A percentile compares a stretch with the other conserved stretches of the same genome.
Conservation (phyloP, 2,329 filamentous ascomycete species). For the Talaromyces islandicus region DNA sequence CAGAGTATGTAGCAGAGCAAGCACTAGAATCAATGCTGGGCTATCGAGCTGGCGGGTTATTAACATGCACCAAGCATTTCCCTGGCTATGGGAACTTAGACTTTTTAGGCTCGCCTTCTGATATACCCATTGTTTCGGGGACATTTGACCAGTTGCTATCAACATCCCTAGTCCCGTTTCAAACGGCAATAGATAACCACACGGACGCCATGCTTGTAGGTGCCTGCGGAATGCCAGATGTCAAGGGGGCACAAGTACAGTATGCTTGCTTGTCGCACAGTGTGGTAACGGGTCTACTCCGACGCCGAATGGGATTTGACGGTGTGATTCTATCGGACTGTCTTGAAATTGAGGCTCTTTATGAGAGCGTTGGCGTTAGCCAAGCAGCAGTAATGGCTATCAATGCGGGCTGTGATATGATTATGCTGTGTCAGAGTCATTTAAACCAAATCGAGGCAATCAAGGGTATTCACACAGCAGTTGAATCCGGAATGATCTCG, state of each 20-base stretch:
- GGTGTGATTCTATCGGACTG: constrained; percentile 10
- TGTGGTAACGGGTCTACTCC: constrained; percentile 7
- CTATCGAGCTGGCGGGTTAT: constrained; percentile 5
- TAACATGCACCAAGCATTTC: constrained; percentile 9
- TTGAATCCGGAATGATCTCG: constrained; percentile 7
- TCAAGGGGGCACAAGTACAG: constrained; percentile 5
- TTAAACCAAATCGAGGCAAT: constrained; percentile 10
- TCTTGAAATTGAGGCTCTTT: constrained; percentile 8
- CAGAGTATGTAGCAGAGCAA: constrained; percentile 8
- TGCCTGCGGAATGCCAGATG: constrained; percentile 10
- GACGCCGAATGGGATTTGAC: constrained; percentile 8
- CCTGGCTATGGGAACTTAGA: constrained; percentile 10
- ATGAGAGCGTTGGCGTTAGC: constrained; percentile 10
- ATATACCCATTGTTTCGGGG: constrained; percentile 10
- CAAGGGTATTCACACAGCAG: constrained; percentile 6
- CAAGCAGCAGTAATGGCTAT: constrained; percentile 10
- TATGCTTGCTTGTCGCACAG: constrained; percentile 7
- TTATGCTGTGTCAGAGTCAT: constrained; percentile 10
- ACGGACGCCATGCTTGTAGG: constrained; percentile 6
- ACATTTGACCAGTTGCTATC: constrained; percentile 10
- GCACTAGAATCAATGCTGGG: constrained; percentile 9
- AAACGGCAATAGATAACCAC: constrained; percentile 8
- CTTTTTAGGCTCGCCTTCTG: constrained; percentile 8
- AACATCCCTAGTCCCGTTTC: constrained; percentile 7
- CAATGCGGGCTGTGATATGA: constrained; percentile 9